Base-by-base conservation (phyloP, 192 early-diverging fungal species). In the Linnemannia hyalina region DNA sequence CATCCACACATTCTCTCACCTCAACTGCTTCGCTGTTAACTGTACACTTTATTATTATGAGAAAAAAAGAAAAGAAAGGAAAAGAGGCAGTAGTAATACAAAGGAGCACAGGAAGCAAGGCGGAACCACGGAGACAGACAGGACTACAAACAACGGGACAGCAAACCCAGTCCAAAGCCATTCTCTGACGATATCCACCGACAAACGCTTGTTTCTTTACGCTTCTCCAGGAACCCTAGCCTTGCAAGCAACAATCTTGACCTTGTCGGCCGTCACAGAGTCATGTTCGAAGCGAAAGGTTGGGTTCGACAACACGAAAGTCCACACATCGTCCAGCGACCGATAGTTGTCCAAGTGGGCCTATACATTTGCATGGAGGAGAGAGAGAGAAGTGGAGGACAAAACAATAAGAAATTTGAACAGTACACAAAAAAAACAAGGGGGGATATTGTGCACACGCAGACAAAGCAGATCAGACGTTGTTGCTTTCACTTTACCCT, bases 251-350 rank as follows among this genome's bases (percentile, higher is more conserved):
- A 99, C 97, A 78, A 99, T 94, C 83, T 99, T 99, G 88, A 99
- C 94, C 87, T 97, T 97, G 73, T 99, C 96, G 29, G 95, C 95
- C 2, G 91, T 89, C 3, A 97, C 90, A 16, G 82, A 90, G 36
- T 98, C 98, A 73, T 94, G 90, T 38, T 99, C 99, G 76, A 99
- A 94, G 63, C 94, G 93, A 87, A 99, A 96, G n/a, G 91, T 95
- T 38, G 96, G 94, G 55, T 94, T 92, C 44, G 95, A 93, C 70
- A 98, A 93, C 46, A 98, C 93, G 91, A 99, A 98, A 1, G 98
- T 99, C 97, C 97, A 99, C 35, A 99, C 98, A 76, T 99, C 99
- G 82, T 99, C 99, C 82, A 97, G 96, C 73, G 96, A 97, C 65
- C 97, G 93, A 88, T 99, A 99, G 35, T 94, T 97, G 77, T 95